Conservation (phyloP, 2,329 filamentous ascomycete species). For the Sporothrix schenckii region DNA sequence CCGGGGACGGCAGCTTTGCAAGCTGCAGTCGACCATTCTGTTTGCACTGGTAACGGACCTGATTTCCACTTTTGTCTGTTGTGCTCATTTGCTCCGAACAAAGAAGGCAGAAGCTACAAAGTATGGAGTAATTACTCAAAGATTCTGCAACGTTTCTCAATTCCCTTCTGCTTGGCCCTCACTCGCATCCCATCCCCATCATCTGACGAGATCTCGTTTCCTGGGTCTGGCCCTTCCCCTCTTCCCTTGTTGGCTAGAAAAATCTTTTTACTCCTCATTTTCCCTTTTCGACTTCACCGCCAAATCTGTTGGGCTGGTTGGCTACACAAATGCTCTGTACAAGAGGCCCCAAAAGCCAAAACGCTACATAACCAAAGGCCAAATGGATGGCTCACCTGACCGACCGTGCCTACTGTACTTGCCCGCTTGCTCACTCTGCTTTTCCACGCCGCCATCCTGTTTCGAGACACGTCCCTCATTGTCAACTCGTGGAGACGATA, state of each 20-base stretch:
- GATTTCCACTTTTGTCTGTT: neutral
- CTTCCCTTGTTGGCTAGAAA: conserved; percentile 6
- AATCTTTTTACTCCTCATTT: conserved; percentile 2
- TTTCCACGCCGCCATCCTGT: conserved; percentile 13
- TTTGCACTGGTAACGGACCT: neutral
- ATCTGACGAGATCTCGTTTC: neutral
- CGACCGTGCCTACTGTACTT: conserved; percentile 26
- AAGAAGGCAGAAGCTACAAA: neutral
- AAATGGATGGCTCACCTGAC: conserved; percentile 30
- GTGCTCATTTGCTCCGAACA: neutral
- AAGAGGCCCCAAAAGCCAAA: neutral
- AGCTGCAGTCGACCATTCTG: neutral
- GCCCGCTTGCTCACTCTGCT: conserved; percentile 13
- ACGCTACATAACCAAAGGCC: neutral
- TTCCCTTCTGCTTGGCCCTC: neutral
- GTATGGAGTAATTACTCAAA: neutral
- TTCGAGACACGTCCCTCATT: neutral
- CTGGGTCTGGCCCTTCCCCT: neutral
- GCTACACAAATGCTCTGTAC: neutral
- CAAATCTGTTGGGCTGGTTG: conserved; percentile 26
- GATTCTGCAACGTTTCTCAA: conserved; percentile 4
- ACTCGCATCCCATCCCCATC: neutral
- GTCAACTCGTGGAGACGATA: neutral
- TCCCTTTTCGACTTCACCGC: conserved; percentile 30
- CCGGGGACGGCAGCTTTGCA: neutral